phyloP scores from a whole-genome alignment of 2,329 filamentous ascomycete species.

The Didymella arachidicola region DNA sequence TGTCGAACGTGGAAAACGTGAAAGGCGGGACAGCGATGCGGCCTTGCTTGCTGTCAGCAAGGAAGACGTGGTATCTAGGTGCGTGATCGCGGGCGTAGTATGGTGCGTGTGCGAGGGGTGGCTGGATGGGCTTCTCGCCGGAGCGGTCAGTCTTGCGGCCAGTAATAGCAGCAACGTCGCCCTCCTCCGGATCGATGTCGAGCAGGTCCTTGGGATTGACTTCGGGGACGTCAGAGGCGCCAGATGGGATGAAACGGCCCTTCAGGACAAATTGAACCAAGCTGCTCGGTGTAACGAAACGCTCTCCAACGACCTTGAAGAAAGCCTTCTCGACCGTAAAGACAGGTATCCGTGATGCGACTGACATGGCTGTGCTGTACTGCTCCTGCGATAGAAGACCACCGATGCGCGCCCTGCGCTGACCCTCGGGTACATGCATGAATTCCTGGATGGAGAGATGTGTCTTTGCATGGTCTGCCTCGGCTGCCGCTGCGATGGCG shows the following conservation, averaged over 20 bases:
- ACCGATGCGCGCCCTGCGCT: conserved; percentile 75
- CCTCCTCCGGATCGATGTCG: conserved; percentile 91
- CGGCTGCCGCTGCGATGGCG: conserved; percentile 67
- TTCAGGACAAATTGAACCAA: conserved; percentile 95
- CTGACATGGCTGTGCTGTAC: conserved; percentile 76
- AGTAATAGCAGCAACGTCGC: conserved; percentile 84
- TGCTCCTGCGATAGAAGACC: conserved; percentile 76
- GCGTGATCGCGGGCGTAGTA: conserved; percentile 89
- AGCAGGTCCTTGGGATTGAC: conserved; percentile 82
- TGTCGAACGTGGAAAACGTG: conserved; percentile 91
- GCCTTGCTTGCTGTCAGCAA: conserved; percentile 91
- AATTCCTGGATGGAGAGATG: conserved; percentile 86
- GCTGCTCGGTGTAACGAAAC: conserved; percentile 88
- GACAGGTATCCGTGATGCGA: conserved; percentile 84
- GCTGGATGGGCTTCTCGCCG: conserved; percentile 71
- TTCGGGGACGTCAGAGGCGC: conserved; percentile 74
- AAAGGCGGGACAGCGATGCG: conserved; percentile 97
- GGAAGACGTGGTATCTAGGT: conserved; percentile 92
- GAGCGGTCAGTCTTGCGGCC: conserved; percentile 75
- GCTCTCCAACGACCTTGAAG: conserved; percentile 98
- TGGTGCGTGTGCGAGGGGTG: conserved; percentile 88
- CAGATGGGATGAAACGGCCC: conserved; percentile 90
- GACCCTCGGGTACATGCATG: conserved; percentile 80
- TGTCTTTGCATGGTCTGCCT: conserved; percentile 68
- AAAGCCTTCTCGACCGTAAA: conserved; percentile 90